Base-by-base conservation (phyloP, 2,329 filamentous ascomycete species). In the Fusarium nanum region DNA sequence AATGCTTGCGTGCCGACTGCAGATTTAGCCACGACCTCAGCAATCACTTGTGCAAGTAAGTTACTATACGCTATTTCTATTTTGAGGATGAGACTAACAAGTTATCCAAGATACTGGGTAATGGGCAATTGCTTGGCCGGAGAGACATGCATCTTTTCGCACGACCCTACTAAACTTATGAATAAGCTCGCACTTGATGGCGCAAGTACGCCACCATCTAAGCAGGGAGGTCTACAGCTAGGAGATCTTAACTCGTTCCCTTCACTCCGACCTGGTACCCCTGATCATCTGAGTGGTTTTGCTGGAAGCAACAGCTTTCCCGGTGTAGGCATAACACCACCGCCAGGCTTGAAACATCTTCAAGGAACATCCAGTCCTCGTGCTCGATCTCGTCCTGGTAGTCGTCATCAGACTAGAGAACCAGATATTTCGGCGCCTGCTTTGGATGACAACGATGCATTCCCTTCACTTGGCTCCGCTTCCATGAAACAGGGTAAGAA, bases 21-120 rank as follows among this genome's bases (percentile, higher is more conserved):
- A 91, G 95, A 61, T 99, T 98, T 81, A 97, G 94, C 73, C 96
- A 99, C 80, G 95, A 99, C 79, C 87, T 97, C 46, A 97, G 93
- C 77, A 97, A 93, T 77, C 96, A 98, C 76, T 88, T 99, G 67
- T 99, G 96, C 94, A 98, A 98, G 93, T 97, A 85, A 87, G 93
- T 91, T 53, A 46, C 52, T 8, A 18, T 25, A 10, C 37, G 23
- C n/a, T 32, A 10, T 40, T 23, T 37, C 34, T 37, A 37, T 41
- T 44, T 27, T 32, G 7, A 30, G 20, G 40, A 30, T 12, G 9
- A 22, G 20, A 30, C 64, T 73, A 57, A 73, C 40, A 28, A 14
- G 11, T 25, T 22, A 20, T 27, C 30, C 61, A 58, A 96, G 93
- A 78, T 98, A 98, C 79, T 99, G 94, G 93, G 87, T 99, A 56